Evolutionary conservation across 129 eudicot genomes (phyloP).

Genomic region (Escallonia rubra): DNA sequence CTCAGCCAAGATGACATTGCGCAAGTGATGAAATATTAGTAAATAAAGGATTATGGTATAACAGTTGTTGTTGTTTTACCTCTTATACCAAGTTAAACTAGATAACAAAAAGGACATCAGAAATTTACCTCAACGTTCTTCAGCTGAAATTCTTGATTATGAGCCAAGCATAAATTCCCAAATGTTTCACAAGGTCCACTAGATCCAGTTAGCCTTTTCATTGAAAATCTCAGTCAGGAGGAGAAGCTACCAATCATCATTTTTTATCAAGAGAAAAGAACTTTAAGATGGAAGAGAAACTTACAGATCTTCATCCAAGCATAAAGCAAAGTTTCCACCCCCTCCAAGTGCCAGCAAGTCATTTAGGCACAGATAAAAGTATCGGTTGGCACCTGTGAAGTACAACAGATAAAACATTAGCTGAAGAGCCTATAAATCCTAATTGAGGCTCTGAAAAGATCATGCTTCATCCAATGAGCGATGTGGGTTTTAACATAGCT

Average conservation of each 20-base stretch:
- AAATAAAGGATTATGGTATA: too few relatives aligned
- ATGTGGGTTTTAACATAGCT: not conserved
- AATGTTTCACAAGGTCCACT: conserved; percentile 93
- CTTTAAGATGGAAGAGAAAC: conserved; percentile 14
- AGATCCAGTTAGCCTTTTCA: conserved; percentile 64
- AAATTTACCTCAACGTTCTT: conserved; percentile 83
- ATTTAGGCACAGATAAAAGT: conserved; percentile 76
- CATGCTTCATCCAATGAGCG: not conserved
- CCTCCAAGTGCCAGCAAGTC: conserved; percentile 92
- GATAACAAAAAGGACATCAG: not conserved
- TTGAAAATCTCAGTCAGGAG: conserved; percentile 6
- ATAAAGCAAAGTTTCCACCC: conserved; percentile 81
- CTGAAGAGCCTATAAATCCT: conserved; percentile 6
- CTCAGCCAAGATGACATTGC: too few relatives aligned
- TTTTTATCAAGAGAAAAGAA: too few relatives aligned
- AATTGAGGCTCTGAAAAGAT: not conserved
- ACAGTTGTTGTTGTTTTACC: too few relatives aligned
- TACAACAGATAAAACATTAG: conserved; percentile 15
- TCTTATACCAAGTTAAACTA: not conserved
- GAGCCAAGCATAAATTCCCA: conserved; percentile 84
- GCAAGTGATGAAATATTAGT: too few relatives aligned
- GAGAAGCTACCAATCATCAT: not conserved
- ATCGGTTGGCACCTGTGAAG: conserved; percentile 77
- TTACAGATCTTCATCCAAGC: conserved; percentile 87
- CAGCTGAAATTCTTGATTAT: conserved; percentile 60